These are phyloP conservation scores for Chrysopogon serrulatus DNA, from an alignment of 176 grass and related monocot species.

Conservation along the genomic window DNA sequence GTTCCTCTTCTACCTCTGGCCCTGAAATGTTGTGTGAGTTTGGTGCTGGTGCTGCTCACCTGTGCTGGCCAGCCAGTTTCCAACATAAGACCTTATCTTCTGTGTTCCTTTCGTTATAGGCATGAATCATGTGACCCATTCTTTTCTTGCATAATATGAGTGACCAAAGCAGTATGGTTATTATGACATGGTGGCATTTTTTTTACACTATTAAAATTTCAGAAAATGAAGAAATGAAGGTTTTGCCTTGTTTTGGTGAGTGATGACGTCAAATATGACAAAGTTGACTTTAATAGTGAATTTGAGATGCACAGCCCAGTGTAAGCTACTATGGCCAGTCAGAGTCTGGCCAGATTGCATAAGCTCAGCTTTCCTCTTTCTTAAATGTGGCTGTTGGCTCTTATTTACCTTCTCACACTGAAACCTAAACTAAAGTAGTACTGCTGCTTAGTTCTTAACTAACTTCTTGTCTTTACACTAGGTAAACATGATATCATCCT, in stretches of 20 bases:
- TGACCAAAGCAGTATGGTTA: background rate
- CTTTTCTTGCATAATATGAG: background rate
- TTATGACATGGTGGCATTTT: background rate
- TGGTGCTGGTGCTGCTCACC: too few species aligned
- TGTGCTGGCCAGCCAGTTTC: too few species aligned
- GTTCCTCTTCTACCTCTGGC: too few species aligned
- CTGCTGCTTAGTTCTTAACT: background rate
- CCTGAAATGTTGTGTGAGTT: too few species aligned
- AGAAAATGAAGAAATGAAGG: background rate
- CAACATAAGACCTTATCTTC: background rate
- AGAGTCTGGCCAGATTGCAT: background rate
- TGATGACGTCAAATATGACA: background rate
- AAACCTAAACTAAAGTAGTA: background rate
- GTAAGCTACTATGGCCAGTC: background rate
- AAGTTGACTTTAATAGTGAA: background rate
- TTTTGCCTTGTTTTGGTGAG: background rate
- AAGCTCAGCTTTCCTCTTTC: background rate
- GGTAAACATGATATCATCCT: background rate
- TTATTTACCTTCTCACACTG: background rate
- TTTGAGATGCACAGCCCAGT: background rate
- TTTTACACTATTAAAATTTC: background rate
- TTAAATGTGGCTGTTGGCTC: background rate
- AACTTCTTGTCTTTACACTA: background rate
- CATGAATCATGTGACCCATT: background rate
- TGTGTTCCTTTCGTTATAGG: background rate